Conservation (phyloP, 805 yeast genomes). For the Zygosaccharomyces gambellarensis region DNA sequence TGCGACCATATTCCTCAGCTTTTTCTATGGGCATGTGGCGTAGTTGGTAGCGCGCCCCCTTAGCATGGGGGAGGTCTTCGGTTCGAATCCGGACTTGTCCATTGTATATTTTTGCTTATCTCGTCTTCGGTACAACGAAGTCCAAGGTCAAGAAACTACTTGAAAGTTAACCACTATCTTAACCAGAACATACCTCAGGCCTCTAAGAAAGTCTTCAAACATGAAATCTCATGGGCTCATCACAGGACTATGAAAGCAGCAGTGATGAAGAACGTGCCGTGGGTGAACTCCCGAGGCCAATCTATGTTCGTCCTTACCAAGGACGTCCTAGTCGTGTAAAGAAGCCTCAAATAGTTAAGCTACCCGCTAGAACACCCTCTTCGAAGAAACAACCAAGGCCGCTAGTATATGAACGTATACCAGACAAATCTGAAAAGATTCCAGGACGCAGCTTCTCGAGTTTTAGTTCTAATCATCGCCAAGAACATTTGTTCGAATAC, state of each 20-base stretch:
- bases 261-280: neutral
- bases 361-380: neutral
- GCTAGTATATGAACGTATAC: neutral
- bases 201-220: neutral
- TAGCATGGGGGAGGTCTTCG: conserved; percentile 72
- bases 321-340: neutral
- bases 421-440: neutral
- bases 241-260: conserved; percentile 2
- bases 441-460: neutral
- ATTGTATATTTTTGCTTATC: conserved; percentile 29
- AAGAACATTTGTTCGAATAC: conserved; percentile 11
- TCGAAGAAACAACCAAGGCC: neutral
- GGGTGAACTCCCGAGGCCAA: conserved; percentile 3
- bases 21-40: conserved; percentile 42
- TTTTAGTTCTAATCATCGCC: neutral
- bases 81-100: conserved; percentile 73
- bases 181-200: no score
- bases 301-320: conserved; percentile 1
- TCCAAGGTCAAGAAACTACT: no score
- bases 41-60: conserved; percentile 74
- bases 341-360: neutral
- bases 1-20: no score
- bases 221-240: neutral
- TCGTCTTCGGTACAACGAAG: neutral
- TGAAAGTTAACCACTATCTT: no score